These are phyloP conservation scores for Maudiozyma serrabonitensis DNA, from an alignment of 805 yeast genomes.

Conservation along the genomic window DNA sequence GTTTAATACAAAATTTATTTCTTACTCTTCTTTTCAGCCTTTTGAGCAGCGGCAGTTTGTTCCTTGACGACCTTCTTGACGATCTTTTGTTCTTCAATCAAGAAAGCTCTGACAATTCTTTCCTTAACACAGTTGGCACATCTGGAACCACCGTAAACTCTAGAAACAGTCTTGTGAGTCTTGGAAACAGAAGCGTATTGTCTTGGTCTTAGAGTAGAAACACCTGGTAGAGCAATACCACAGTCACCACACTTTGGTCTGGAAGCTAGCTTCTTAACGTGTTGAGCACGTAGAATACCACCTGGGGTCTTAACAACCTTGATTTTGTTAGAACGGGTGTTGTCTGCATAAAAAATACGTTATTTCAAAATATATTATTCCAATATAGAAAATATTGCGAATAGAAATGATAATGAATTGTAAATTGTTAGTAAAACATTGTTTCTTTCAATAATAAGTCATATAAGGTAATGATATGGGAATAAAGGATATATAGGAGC, in stretches of 20 bases:
- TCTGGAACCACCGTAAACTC: constrained; percentile 99
- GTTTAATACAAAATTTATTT: neutral
- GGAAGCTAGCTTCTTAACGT: constrained; percentile 84
- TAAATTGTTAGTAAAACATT: neutral
- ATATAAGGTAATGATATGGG: no score
- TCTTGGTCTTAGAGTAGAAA: constrained; percentile 96
- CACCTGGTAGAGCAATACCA: constrained; percentile 74
- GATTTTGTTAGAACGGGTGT: constrained; percentile 99
- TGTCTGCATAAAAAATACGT: constrained; percentile 44
- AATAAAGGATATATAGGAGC: no score
- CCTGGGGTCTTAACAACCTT: constrained; percentile 99
- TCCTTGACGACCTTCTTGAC: constrained; percentile 99
- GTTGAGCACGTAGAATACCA: constrained; percentile 97
- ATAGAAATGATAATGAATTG: neutral
- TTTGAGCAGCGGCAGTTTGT: constrained; percentile 81
- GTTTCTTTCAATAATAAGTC: no score
- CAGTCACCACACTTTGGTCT: constrained; percentile 87
- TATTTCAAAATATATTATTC: neutral
- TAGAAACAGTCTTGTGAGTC: constrained; percentile 96
- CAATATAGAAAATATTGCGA: no score
- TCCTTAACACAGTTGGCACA: constrained; percentile 99
- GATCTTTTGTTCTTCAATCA: constrained; percentile 99
- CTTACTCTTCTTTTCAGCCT: constrained; percentile 32
- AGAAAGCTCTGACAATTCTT: constrained; percentile 98
- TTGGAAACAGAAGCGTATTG: constrained; percentile 89